Base-by-base conservation (phyloP, 2,329 filamentous ascomycete genomes). In the Aureobasidium sp. region DNA sequence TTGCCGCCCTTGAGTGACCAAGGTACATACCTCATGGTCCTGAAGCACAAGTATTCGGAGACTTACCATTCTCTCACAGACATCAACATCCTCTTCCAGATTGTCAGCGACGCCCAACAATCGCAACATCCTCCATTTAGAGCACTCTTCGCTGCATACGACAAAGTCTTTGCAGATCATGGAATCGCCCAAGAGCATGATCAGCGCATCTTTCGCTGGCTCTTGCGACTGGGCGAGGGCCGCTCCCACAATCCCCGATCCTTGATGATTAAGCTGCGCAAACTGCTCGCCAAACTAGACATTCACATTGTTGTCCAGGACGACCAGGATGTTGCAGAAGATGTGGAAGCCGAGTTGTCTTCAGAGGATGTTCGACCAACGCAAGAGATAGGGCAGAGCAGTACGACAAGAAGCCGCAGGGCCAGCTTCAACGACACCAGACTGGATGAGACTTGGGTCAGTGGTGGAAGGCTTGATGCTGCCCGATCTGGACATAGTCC, bases 81-180 rank as follows among this genome's bases (percentile, higher is more conserved):
- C 77, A 89, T 96, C 73, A 82, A 84, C 65, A 81, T 91, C 65
- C 81, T 96, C 63, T 88, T 91, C 74, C 82, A 88, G 63, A 89
- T 96, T 69, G 86, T 95, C 69, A 78, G 80, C 64, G 81, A 82
- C 68, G 92, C 90, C 47, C 85, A 92, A 75, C 78, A 83, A 44
- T 81, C 89, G 34, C 79, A 84, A 1, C 82, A 83, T 61, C 79
- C 88, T 26, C 87, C 89, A 3, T 90, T 88, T 63, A 86, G 86
- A 70, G 90, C 90, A 10, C 82, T 96, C 20, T 95, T 95, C 75
- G 81, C 82, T 59, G 90, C 90, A 34, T 95, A 95, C 71, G 88
- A 94, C 70, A 80, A 84, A 62, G 81, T 92, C 46, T 82, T 96
- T n/a, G 84, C 83, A 5, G 79, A 85, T 66, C 79, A 89, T 77